Evolutionary conservation across 495 filamentous ascomycete species (phyloP), one percentile per base, ranked within the genome.

Genomic region (Podospora fimiseda): DNA sequence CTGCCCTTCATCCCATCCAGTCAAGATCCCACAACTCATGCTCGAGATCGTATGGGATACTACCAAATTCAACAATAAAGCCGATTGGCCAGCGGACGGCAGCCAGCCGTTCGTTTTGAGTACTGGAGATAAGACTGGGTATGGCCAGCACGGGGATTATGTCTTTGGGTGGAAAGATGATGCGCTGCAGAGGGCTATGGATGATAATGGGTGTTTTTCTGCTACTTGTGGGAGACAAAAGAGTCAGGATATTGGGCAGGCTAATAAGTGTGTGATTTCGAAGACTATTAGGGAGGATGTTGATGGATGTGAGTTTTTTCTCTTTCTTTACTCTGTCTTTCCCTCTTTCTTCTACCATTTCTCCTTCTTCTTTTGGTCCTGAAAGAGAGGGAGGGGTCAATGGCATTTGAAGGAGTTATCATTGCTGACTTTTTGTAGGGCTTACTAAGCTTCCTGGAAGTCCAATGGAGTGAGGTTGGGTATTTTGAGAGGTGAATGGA

Each of bases 81-180:
- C 52, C 14, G 55, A 70, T 7, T 74, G 71, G 71, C 71, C 71
- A 4, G 57, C 59, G 19, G 65, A 70, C 46, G 69, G 68, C 18
- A 63, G 60, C 18, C 66, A 74, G 50, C 73, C 73, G 8, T 74
- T 75, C 48, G 63, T 70, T 2, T 63, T 72, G 23, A 67, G 61
- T 52, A 73, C 68, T 37, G 70, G 70, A 38, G 63, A 74, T 40
- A 68, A 64, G 8, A 70, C 69, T 24, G 71, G 73, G 9, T 67
- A 65, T 38, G 71, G 70, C 21, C 67, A 70, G 48, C 73, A 76
- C 48, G 73, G 61, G 44, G 73, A 76, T 46, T 76, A 76, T 53
- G 65, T 76, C 40, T 76, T 74, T 56, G 72, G 72, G 18, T 75
- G 72, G 70, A 67, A 69, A 55, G 62, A 49, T 39, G 63, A 73